phyloP scores from a whole-genome alignment of 2,329 filamentous ascomycete genomes.

The Fusarium avenaceum region DNA sequence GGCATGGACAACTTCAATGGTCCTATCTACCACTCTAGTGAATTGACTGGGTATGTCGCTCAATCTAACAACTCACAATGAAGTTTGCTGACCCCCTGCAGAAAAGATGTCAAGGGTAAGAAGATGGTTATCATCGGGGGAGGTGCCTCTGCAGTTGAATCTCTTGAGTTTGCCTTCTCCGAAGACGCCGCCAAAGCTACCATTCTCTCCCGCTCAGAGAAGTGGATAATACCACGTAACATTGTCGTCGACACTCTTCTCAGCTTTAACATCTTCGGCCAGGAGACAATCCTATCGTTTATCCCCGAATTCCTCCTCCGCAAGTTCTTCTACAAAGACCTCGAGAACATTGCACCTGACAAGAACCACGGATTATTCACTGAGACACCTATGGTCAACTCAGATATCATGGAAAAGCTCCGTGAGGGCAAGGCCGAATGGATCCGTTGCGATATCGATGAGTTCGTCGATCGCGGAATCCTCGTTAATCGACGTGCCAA shows the following conservation, averaged over 20 bases:
- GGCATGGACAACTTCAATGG: constrained; percentile 81
- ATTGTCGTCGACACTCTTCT: constrained; percentile 79
- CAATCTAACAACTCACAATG: fast-evolving
- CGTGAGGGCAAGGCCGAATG: constrained; percentile 79
- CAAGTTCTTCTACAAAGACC: constrained; percentile 85
- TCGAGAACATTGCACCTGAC: constrained; percentile 78
- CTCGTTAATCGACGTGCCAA: constrained; percentile 77
- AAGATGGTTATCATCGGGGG: constrained; percentile 82
- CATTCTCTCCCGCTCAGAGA: constrained; percentile 82
- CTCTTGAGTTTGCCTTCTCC: constrained; percentile 80
- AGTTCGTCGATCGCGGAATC: constrained; percentile 74
- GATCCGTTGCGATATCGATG: constrained; percentile 83
- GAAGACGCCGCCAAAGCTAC: constrained; percentile 76
- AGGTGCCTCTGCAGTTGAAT: constrained; percentile 85
- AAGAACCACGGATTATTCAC: constrained; percentile 77
- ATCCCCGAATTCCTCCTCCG: constrained; percentile 82
- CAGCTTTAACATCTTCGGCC: constrained; percentile 82
- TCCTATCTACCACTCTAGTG: constrained; percentile 79
- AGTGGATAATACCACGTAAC: constrained; percentile 90
- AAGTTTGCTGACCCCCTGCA: constrained; percentile 45
- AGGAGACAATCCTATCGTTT: constrained; percentile 80
- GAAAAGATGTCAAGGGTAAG: constrained; percentile 79
- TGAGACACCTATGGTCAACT: constrained; percentile 90
- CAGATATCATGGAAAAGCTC: constrained; percentile 81
- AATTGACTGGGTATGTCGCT: constrained; percentile 70